Conservation (phyloP, 192 early-diverging fungal species). For the Rhizoclosmatium sp. region DNA sequence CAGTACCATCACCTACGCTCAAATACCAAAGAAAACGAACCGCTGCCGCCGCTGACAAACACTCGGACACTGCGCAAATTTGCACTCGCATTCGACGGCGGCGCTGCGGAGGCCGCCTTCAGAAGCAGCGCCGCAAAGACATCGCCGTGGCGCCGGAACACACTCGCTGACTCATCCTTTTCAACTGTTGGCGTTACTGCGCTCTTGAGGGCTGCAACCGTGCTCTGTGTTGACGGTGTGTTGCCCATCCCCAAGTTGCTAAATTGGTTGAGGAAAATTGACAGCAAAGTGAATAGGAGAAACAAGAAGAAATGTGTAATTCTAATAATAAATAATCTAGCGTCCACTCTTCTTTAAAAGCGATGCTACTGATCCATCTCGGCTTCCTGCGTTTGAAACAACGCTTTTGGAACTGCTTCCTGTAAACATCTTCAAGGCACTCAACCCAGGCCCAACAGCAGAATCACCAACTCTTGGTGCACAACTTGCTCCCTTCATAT, state of each 20-base stretch:
- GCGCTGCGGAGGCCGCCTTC: background rate
- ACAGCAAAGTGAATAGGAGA: no score
- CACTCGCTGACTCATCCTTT: background rate
- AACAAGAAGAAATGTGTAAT: no score
- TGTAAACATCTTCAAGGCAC: background rate
- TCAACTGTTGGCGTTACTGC: background rate
- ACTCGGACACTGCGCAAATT: slow-evolving; percentile 5
- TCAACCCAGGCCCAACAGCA: background rate
- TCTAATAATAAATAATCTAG: no score
- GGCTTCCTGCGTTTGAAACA: no score
- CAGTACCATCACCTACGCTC: background rate
- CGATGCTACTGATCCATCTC: no score
- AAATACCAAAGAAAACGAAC: background rate
- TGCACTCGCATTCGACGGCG: background rate
- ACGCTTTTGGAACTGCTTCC: no score
- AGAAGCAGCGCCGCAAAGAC: slow-evolving; percentile 4
- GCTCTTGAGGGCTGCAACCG: background rate
- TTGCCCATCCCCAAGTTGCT: no score
- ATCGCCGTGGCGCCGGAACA: background rate
- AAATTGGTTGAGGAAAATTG: no score
- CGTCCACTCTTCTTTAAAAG: no score
- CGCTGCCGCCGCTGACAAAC: slow-evolving; percentile 14
- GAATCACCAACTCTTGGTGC: background rate
- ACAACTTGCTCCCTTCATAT: slow-evolving; percentile 13
- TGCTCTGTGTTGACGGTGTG: no score